These are phyloP conservation scores for Cocos nucifera DNA, from an alignment of 176 grass and related monocot genomes.

Conservation along the genomic window DNA sequence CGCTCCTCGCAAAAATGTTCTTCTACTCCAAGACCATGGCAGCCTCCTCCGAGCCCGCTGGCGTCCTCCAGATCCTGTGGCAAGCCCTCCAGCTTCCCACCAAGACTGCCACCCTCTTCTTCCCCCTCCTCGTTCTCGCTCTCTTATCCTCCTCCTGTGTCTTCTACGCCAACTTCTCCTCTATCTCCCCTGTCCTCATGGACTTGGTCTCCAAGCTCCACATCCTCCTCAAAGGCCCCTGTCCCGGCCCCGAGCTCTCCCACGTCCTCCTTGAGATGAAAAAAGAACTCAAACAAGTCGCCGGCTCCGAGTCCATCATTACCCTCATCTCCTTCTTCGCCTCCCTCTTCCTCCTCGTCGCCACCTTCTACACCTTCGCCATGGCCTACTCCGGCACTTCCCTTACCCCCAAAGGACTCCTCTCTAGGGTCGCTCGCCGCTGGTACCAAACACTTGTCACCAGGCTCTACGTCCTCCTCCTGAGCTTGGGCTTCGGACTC, in stretches of 20 bases:
- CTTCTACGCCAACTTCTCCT: conserved; percentile 28
- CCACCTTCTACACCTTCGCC: conserved; percentile 26
- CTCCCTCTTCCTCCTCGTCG: conserved; percentile 22
- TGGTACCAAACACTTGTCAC: conserved; percentile 34
- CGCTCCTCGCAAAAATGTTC: not conserved
- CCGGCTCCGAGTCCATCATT: not conserved
- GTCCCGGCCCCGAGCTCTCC: not conserved
- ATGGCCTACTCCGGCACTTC: conserved; percentile 11
- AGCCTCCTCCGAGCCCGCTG: conserved; percentile 1
- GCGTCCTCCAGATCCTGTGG: conserved; percentile 27
- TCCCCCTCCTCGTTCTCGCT: conserved; percentile 28
- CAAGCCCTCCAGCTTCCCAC: conserved; percentile 20
- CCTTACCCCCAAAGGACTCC: conserved; percentile 18
- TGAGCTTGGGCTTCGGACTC: conserved; percentile 17
- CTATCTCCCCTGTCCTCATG: conserved; percentile 15
- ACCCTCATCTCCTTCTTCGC: conserved; percentile 8
- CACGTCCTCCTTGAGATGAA: conserved; percentile 3
- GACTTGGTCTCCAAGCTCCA: conserved; percentile 17
- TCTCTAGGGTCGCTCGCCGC: conserved; percentile 25
- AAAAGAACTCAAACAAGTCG: conserved; percentile 12
- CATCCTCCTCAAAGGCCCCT: not conserved
- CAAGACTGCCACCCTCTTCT: conserved; percentile 14
- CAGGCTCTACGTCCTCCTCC: conserved; percentile 20
- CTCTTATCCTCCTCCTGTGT: conserved; percentile 22
- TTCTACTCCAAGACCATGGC: conserved; percentile 7